Evolutionary conservation across 2,329 filamentous ascomycete genomes (phyloP).

Genomic region (Pseudocercospora vitis): DNA sequence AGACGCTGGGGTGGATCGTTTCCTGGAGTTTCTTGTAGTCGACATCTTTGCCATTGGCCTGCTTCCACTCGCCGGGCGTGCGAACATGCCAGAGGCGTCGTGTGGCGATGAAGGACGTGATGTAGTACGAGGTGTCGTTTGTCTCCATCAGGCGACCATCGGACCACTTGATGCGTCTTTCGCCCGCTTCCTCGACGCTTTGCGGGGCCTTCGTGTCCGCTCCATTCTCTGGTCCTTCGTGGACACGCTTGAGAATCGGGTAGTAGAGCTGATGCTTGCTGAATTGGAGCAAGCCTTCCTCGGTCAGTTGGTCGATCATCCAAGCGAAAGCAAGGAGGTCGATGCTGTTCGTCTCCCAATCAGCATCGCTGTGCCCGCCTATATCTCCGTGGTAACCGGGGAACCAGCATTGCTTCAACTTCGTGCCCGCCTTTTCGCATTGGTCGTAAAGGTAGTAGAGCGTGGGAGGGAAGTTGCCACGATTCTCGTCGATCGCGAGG

Average conservation of each 20-base stretch:
- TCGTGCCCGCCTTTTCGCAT: slow-evolving; percentile 21
- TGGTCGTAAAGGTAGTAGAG: slow-evolving; percentile 43
- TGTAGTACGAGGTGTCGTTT: slow-evolving; percentile 14
- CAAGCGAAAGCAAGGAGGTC: slow-evolving; percentile 41
- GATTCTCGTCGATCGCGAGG: slow-evolving; percentile 53
- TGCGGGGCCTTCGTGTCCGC: slow-evolving; percentile 7
- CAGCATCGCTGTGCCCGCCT: slow-evolving; percentile 44
- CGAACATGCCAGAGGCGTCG: slow-evolving; percentile 14
- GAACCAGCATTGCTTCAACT: slow-evolving; percentile 55
- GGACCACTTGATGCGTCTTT: slow-evolving; percentile 23
- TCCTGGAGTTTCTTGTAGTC: slow-evolving; percentile 13
- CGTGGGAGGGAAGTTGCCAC: slow-evolving; percentile 50
- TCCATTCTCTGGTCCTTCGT: slow-evolving; percentile 11
- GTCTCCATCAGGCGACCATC: slow-evolving; percentile 18
- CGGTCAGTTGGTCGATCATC: slow-evolving; percentile 39
- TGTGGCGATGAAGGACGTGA: slow-evolving; percentile 19
- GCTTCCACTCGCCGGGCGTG: slow-evolving; percentile 16
- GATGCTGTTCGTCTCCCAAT: slow-evolving; percentile 26
- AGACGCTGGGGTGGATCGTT: slow-evolving; percentile 21
- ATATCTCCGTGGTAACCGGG: slow-evolving; percentile 54
- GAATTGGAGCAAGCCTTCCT: slow-evolving; percentile 18
- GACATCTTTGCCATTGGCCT: slow-evolving; percentile 12
- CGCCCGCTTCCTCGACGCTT: slow-evolving; percentile 19
- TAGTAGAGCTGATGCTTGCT: slow-evolving; percentile 18
- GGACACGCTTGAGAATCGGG: slow-evolving; percentile 20